phyloP scores from a whole-genome alignment of 1,139 yeast species.

The Taphrina communis region DNA sequence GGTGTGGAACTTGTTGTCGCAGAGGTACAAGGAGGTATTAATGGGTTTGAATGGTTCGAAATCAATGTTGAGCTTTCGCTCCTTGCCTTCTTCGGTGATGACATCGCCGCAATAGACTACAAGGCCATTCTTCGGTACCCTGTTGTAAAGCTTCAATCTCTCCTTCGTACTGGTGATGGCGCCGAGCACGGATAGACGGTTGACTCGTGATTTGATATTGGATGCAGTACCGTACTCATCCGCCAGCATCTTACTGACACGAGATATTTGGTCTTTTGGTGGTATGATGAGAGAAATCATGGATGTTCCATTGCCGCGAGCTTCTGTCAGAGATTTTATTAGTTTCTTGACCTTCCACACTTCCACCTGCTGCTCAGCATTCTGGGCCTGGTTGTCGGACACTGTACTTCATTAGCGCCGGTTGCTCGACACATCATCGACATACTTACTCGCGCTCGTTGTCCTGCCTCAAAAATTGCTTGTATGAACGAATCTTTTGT shows the following conservation, averaged over 20 bases:
- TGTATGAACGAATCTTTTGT: not conserved
- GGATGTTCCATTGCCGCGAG: conserved; percentile 84
- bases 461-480: not conserved
- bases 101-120: conserved; percentile 98
- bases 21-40: conserved; percentile 89
- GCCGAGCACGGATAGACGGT: conserved; percentile 89
- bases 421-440: not conserved
- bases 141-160: conserved; percentile 84
- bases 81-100: conserved; percentile 94
- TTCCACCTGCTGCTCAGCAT: conserved; percentile 95
- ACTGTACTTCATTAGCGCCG: conserved; percentile 5
- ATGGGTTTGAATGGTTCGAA: conserved; percentile 98
- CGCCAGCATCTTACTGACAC: conserved; percentile 86
- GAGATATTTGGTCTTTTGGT: conserved; percentile 90
- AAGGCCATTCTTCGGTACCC: conserved; percentile 90
- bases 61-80: conserved; percentile 90
- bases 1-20: conserved; percentile 98
- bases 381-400: conserved; percentile 36
- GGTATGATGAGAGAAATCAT: conserved; percentile 95
- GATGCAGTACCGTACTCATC: conserved; percentile 99
- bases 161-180: conserved; percentile 99
- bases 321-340: conserved; percentile 45
- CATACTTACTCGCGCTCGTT: conserved; percentile 7
- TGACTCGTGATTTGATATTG: conserved; percentile 94
- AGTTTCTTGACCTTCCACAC: conserved; percentile 96